Conservation (phyloP, 2,329 filamentous ascomycete genomes). For the Paecilomyces variotii region DNA sequence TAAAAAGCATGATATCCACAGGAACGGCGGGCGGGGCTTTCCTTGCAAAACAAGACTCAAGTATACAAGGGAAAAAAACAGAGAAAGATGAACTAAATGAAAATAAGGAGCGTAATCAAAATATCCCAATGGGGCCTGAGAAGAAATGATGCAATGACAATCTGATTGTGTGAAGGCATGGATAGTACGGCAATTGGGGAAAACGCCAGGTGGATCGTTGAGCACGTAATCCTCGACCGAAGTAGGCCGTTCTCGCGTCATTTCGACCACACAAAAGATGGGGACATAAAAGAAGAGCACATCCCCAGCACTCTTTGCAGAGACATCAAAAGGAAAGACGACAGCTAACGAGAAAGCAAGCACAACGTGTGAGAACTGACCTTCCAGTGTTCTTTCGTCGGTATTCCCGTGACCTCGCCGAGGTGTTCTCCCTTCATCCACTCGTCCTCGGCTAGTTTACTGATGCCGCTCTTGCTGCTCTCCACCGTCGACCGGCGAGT, state of each 20-base stretch:
- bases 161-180: neutral
- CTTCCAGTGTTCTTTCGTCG: constrained; percentile 60
- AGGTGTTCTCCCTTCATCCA: constrained; percentile 46
- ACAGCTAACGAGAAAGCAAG: constrained; percentile 6
- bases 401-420: constrained; percentile 50
- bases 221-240: neutral
- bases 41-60: neutral
- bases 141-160: neutral
- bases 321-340: neutral
- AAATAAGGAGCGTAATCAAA: neutral
- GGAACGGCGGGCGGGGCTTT: neutral
- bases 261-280: neutral
- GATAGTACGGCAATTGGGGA: neutral
- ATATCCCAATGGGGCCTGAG: neutral
- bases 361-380: constrained; percentile 31
- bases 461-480: constrained; percentile 33
- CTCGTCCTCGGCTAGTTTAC: constrained; percentile 44
- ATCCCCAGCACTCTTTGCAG: neutral
- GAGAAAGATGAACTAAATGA: no score
- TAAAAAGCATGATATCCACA: neutral
- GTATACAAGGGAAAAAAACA: neutral
- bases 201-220: neutral
- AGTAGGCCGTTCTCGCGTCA: neutral
- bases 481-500: constrained; percentile 34
- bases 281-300: neutral